Evolutionary conservation across 331 rosid species (phyloP).

Genomic region (Erythrophleum ivorense): DNA sequence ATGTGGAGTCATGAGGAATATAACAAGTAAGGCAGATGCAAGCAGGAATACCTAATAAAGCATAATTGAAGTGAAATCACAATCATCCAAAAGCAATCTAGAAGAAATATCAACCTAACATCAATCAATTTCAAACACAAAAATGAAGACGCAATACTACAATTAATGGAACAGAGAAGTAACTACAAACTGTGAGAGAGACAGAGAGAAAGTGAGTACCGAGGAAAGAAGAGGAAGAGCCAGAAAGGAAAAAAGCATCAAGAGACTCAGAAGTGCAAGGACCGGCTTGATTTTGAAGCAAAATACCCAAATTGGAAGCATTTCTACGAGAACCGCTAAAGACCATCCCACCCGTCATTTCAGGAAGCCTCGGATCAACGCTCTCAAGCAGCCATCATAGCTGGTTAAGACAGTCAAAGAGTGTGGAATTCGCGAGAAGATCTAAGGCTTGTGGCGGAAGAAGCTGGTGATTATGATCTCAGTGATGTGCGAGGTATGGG

Average conservation of each 20-base stretch:
- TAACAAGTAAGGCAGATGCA: neutral
- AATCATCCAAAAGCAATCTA: neutral
- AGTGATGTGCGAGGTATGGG: conserved; percentile 94
- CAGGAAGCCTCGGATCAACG: neutral
- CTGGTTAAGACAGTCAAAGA: neutral
- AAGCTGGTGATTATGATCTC: conserved; percentile 95
- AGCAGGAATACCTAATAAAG: neutral
- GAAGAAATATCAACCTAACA: neutral
- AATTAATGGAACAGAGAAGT: neutral
- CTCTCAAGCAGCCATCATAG: conserved; percentile 35
- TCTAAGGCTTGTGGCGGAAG: conserved; percentile 90
- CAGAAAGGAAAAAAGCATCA: conserved; percentile 65
- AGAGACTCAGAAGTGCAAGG: conserved; percentile 56
- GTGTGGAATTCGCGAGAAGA: neutral
- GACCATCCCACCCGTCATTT: conserved; percentile 64
- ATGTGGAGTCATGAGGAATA: neutral
- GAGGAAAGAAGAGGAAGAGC: conserved; percentile 58
- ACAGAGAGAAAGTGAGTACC: conserved; percentile 38
- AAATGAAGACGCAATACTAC: neutral
- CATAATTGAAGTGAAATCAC: neutral
- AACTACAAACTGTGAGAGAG: neutral
- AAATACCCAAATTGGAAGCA: conserved; percentile 42
- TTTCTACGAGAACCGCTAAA: conserved; percentile 37
- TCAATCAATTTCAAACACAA: neutral
- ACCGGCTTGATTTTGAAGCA: conserved; percentile 59